phyloP scores from a whole-genome alignment of 768 basidiomycete genomes.

The Rossbeevera mucosa region DNA sequence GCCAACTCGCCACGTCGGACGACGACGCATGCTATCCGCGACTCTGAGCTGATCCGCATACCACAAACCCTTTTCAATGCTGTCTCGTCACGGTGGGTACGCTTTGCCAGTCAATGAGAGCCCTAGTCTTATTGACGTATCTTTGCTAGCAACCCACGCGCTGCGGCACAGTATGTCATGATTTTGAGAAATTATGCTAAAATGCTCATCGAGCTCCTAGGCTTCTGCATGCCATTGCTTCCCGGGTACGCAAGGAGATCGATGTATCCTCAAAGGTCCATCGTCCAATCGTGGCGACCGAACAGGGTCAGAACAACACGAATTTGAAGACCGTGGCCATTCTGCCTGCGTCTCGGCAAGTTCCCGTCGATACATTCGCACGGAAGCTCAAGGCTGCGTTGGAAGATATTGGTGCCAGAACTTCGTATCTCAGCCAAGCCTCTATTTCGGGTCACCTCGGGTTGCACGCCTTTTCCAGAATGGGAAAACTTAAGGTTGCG shows the following conservation, averaged over 20 bases:
- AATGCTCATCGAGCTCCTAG: constrained; percentile 32
- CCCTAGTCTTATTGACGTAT: neutral
- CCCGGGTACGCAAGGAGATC: constrained; percentile 81
- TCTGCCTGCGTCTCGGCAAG: constrained; percentile 78
- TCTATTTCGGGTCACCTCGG: constrained; percentile 90
- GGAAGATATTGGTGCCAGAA: constrained; percentile 90
- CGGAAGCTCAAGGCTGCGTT: constrained; percentile 83
- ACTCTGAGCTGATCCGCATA: constrained; percentile 95
- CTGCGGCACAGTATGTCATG: constrained; percentile 67
- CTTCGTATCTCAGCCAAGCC: constrained; percentile 90
- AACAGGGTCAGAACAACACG: constrained; percentile 71
- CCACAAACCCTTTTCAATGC: constrained; percentile 97
- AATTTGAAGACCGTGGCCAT: constrained; percentile 95
- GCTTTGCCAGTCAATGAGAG: neutral
- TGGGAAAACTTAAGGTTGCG: constrained; percentile 94
- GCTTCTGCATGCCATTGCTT: constrained; percentile 84
- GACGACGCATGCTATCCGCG: constrained; percentile 96
- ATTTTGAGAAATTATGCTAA: neutral
- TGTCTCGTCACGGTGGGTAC: constrained; percentile 72
- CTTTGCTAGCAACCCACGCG: constrained; percentile 65
- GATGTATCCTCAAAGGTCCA: constrained; percentile 54
- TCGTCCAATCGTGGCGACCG: constrained; percentile 47
- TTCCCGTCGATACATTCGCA: constrained; percentile 88
- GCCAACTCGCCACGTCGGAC: constrained; percentile 82
- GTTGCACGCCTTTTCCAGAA: constrained; percentile 89